phyloP scores from a whole-genome alignment of 139 green algal genomes.

The Pedinophyceae sp. region DNA sequence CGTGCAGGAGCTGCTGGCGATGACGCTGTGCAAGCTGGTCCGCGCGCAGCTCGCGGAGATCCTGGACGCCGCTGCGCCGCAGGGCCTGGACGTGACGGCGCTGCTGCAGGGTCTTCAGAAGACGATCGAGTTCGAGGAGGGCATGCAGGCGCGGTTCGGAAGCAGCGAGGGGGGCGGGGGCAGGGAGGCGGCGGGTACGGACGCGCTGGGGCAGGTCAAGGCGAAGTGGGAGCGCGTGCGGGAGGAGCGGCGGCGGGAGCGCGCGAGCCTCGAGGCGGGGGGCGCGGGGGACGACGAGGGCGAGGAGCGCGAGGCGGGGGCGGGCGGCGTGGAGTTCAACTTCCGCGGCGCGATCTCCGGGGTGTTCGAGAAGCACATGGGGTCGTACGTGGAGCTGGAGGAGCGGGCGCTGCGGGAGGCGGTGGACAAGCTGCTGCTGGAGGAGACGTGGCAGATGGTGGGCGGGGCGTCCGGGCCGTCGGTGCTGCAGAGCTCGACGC shows the following conservation, averaged over 20 bases:
- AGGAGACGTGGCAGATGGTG: conserved; percentile 68
- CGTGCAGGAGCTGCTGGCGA: conserved; percentile 75
- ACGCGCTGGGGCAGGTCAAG: too few relatives aligned
- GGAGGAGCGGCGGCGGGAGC: conserved; percentile 13
- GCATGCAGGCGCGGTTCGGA: conserved; percentile 73
- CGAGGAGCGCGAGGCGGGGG: conserved; percentile 3
- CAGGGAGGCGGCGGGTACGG: not conserved
- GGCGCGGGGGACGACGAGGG: conserved; percentile 10
- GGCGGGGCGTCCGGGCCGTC: conserved; percentile 26
- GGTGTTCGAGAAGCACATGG: conserved; percentile 59
- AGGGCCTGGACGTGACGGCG: conserved; percentile 45
- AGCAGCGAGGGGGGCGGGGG: conserved; percentile 10
- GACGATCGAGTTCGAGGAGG: conserved; percentile 91
- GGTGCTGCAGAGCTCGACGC: conserved; percentile 31
- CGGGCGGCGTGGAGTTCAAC: conserved; percentile 16
- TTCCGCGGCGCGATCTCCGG: conserved; percentile 58
- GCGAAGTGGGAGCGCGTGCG: conserved; percentile 20
- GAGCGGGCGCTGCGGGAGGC: conserved; percentile 42
- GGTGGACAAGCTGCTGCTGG: conserved; percentile 45
- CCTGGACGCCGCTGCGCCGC: conserved; percentile 32
- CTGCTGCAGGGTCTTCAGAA: conserved; percentile 76
- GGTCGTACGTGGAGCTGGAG: conserved; percentile 59
- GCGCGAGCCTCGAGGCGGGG: not conserved
- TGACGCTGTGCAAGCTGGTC: conserved; percentile 87
- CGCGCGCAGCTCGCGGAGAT: conserved; percentile 72